These are phyloP conservation scores for Meyerozyma carpophila DNA, from an alignment of 1,139 yeast genomes.

Conservation along the genomic window DNA sequence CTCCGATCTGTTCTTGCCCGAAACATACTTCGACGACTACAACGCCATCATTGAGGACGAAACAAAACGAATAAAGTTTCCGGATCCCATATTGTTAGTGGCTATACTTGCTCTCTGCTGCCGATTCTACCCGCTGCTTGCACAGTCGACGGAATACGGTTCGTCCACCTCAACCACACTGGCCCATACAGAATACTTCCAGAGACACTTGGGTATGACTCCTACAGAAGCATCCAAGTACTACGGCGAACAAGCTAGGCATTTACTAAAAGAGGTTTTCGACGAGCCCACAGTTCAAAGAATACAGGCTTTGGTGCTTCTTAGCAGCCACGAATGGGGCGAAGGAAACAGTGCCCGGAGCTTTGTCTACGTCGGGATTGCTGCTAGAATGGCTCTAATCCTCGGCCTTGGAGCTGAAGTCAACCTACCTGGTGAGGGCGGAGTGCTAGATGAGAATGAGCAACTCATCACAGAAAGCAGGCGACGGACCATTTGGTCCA, in stretches of 20 bases:
- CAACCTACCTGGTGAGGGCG: conserved; percentile 8
- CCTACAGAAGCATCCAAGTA: conserved; percentile 30
- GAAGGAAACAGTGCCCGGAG: conserved; percentile 34
- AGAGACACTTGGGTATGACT: conserved; percentile 1
- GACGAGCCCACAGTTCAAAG: conserved; percentile 34
- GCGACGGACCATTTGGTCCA: conserved; percentile 35
- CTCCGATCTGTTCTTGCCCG: conserved; percentile 22
- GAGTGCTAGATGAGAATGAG: conserved; percentile 8
- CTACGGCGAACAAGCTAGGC: conserved; percentile 36
- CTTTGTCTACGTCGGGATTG: conserved; percentile 32
- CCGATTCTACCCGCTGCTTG: conserved; percentile 25
- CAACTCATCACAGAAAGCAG: conserved; percentile 23
- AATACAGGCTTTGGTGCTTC: conserved; percentile 29
- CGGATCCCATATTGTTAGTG: conserved; percentile 28
- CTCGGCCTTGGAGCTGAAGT: conserved; percentile 27
- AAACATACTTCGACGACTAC: conserved; percentile 20
- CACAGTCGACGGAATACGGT: conserved; percentile 20
- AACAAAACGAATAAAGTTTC: conserved; percentile 13
- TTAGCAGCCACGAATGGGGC: conserved; percentile 41
- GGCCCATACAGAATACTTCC: not conserved
- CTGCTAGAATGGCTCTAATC: conserved; percentile 35
- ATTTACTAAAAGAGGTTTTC: conserved; percentile 23
- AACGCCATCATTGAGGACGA: conserved; percentile 11
- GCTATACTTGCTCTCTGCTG: conserved; percentile 32
- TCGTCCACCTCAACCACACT: conserved; percentile 13